Base-by-base conservation (phyloP, 1,139 yeast genomes). In the Casaregolazyma lundiana region DNA sequence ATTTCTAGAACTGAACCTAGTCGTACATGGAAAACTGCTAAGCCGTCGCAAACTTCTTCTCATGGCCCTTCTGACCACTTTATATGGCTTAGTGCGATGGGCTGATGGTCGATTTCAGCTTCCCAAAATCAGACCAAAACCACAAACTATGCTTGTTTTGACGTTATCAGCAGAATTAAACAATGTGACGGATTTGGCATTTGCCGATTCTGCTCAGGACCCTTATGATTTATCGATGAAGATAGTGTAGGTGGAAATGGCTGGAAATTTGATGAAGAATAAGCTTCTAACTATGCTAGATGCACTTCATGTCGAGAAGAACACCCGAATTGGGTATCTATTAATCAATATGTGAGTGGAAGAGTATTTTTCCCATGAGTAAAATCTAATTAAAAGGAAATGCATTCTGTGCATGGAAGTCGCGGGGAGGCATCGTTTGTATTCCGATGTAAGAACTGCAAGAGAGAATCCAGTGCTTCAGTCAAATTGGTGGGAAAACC, bases 381-480 rank as follows among this genome's bases (percentile, higher is more conserved):
- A n/a, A 2, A 32, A 32, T 8, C 15, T 38, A 17, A 30, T n/a
- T 34, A 30, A 30, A 46, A 48, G 45, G 45, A 42, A 35, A 24
- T 35, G 35, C 77, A 79, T 61, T 85, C 83, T 35, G 75, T 85
- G 35, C 64, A 76, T 1, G 90, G 89, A 0, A 79, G 94, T 38
- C 75, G 82, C 52, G 96, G 96, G 13, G 88, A 81, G 51, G 95
- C 96, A 9, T 85, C 83, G 55, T 87, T 89, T 62, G 82, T 84
- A 2, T 82, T 85, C 73, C 77, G 81, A 55, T 92, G 98, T 63
- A 75, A 76, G 48, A 69, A 71, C 53, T 87, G 96, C 62, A 77
- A 78, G 41, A 66, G 76, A 43, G 75, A 72, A 47, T 67, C 72
- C n/a, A 58, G 69, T 2, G 67, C 60, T 4, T 54, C 51, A 5